These are phyloP conservation scores for Pichia sp. DNA, from an alignment of 1,139 yeast species.

Conservation along the genomic window DNA sequence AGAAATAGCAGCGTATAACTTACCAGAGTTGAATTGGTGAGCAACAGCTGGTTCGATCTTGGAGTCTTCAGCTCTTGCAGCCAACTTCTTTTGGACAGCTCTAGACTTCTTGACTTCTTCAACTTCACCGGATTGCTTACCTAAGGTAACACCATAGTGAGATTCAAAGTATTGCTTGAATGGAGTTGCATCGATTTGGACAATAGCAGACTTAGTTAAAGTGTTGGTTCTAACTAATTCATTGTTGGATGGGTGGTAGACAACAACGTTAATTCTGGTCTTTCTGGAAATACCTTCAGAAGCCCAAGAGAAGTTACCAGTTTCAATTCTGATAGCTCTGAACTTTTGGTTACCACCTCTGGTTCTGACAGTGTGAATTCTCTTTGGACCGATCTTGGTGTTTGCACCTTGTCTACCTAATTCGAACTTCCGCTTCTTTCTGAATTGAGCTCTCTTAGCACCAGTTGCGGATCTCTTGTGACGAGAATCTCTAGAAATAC, in stretches of 20 bases:
- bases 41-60: constrained; percentile 87
- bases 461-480: constrained; percentile 99
- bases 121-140: constrained; percentile 57
- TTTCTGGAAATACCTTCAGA: constrained; percentile 97
- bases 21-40: constrained; percentile 96
- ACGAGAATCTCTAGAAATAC: constrained; percentile 99
- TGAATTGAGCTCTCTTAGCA: constrained; percentile 99
- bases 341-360: constrained; percentile 99
- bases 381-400: constrained; percentile 98
- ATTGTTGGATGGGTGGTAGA: constrained; percentile 99
- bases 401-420: constrained; percentile 99
- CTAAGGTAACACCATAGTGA: constrained; percentile 92
- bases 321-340: constrained; percentile 99
- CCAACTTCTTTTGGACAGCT: constrained; percentile 85
- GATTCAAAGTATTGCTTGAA: constrained; percentile 99
- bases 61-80: constrained; percentile 80
- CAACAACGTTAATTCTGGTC: constrained; percentile 98
- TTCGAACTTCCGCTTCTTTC: constrained; percentile 99
- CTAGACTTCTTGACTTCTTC: constrained; percentile 57
- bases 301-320: constrained; percentile 99
- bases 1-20: constrained; percentile 96
- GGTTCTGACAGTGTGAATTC: constrained; percentile 98
- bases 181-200: constrained; percentile 99
- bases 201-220: constrained; percentile 97
- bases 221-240: constrained; percentile 99